Base-by-base conservation (phyloP, 495 filamentous ascomycete genomes). In the Cercophora sp. region DNA sequence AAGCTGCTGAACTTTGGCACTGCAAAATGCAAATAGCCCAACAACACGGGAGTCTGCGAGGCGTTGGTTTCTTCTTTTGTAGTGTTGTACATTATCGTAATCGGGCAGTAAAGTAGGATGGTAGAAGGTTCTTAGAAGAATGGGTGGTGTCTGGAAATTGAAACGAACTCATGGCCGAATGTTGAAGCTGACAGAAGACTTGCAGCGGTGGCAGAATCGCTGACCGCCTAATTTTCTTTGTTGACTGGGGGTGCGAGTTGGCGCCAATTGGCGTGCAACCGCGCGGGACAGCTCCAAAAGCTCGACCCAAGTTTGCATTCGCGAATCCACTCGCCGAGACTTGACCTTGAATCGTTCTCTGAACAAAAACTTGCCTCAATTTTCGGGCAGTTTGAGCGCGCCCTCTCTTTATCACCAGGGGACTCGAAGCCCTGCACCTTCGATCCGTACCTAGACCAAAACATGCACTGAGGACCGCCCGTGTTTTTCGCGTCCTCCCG, bases 161-260 rank as follows among this genome's bases (percentile, higher is more conserved):
- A 23, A 43, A 26, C 29, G 8, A 32, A 6, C n/a, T n/a, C n/a
- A 6, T 32, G 29, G 6, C 13, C 29, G 13, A 32, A 32, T 32
- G 29, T 25, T 43, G 40, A 43, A 42, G 36, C 8, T 16, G 36
- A 19, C n/a, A n/a, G n/a, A n/a, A n/a, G 36, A 39, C 29, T 32
- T 32, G 29, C 8, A 32, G 29, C 13, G 18, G 24, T 44, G 62
- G 64, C 64, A 67, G 59, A 67, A 65, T 15, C 2, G n/a, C 20
- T 62, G 58, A 66, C 63, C 65, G 65, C 65, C 65, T 43, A 60
- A 60, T 48, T 56, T 43, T 59, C 58, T 64, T 61, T 34, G 57
- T 66, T 64, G 63, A 66, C 48, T 57, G 45, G 36, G n/a, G 52
- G 49, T 16, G 23, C 5, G 32, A 22, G 46, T 51, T 56, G 48